phyloP scores from a whole-genome alignment of 805 yeast genomes.

The Candida vaughaniae region DNA sequence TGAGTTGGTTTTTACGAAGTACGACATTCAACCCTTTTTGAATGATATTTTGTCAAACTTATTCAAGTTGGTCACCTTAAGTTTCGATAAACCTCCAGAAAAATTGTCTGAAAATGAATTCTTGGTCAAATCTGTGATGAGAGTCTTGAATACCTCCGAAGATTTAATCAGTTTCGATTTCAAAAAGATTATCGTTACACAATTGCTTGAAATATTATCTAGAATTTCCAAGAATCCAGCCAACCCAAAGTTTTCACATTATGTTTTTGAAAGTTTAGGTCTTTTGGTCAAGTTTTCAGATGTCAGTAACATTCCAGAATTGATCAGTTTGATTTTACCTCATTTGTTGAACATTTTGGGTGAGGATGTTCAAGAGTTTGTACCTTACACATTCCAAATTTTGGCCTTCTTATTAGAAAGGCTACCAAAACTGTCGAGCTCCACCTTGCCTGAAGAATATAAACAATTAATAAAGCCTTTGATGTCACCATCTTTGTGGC shows the following conservation, averaged over 20 bases:
- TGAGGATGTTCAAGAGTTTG: constrained; percentile 88
- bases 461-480: constrained; percentile 74
- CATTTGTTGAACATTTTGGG: constrained; percentile 65
- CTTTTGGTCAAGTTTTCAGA: constrained; percentile 58
- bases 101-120: constrained; percentile 94
- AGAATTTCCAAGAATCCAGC: constrained; percentile 87
- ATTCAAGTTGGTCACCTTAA: constrained; percentile 55
- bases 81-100: constrained; percentile 61
- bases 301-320: constrained; percentile 27
- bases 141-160: constrained; percentile 72
- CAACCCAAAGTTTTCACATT: constrained; percentile 91
- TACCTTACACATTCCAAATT: constrained; percentile 91
- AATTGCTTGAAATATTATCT: constrained; percentile 65
- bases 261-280: constrained; percentile 84
- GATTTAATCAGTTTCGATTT: constrained; percentile 51
- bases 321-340: constrained; percentile 62
- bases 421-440: constrained; percentile 37
- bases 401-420: constrained; percentile 72
- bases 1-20: constrained; percentile 63
- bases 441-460: constrained; percentile 59
- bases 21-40: constrained; percentile 64
- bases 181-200: constrained; percentile 52
- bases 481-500: constrained; percentile 92
- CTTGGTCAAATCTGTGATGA: constrained; percentile 83
- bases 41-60: constrained; percentile 63